Base-by-base conservation (phyloP, 495 filamentous ascomycete genomes). In the Pseudoneurospora amorphoporcata region DNA sequence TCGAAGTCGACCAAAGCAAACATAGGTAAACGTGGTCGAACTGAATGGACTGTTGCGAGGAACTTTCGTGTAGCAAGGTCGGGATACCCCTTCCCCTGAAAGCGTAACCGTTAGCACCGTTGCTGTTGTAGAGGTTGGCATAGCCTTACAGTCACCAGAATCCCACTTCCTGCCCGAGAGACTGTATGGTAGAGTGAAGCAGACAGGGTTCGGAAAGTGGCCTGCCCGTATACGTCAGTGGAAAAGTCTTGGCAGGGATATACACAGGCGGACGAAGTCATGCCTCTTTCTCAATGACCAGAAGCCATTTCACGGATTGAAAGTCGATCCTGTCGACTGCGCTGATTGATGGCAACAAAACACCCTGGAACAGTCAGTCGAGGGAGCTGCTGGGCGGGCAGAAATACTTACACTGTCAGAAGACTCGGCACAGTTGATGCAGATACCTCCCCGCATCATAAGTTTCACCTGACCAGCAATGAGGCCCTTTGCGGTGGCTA, bases 251-350 rank as follows among this genome's bases (percentile, higher is more conserved):
- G 81, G 81, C 61, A 32, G 29, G 23, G 38, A 43, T 72, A 16
- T 38, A 38, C 4, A 23, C 32, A 39, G 29, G 16, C 43, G 42
- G 19, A 16, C 35, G 3, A 29, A 14, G 23, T 39, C 77, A 58
- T 77, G 92, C 94, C 85, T 99, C 95, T 83, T 99, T 99, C 79
- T 99, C 95, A 41, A 99, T 87, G 0, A 98, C 86, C 0, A 98
- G 77, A 37, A 98, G 83, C 94, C 93, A 97, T 65, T 86, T 79
- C 0, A 87, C 78, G 23, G 77, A 74, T 1, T 81, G 78, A 10
- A 93, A 81, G 70, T 90, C 81, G 19, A 96, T 77, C 6, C 77
- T 79, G 2, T 84, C 78, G 8, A 89, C 83, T 1, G 88, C 83
- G 42, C 83, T 82, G 16, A 87, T 73, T 14, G 84, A 85, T 10